Evolutionary conservation across 2,329 filamentous ascomycete species (phyloP).

Genomic region (Pestalotiopsis sp.): DNA sequence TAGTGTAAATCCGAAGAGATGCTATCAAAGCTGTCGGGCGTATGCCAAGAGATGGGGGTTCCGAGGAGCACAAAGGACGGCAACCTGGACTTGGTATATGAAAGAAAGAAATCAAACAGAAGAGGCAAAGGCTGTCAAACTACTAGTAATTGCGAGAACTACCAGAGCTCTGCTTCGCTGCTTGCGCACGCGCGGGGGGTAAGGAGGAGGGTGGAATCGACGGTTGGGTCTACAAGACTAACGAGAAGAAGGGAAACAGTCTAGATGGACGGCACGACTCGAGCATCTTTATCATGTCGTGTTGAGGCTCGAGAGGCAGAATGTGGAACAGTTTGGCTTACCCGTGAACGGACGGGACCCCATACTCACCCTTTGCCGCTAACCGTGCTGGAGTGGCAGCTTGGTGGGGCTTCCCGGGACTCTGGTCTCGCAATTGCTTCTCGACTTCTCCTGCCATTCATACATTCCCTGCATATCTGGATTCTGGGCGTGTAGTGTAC

Average conservation of each 20-base stretch:
- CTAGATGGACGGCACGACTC: slow-evolving; percentile 16
- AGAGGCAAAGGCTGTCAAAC: slow-evolving; percentile 25
- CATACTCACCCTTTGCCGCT: slow-evolving; percentile 13
- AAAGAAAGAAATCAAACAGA: slow-evolving; percentile 17
- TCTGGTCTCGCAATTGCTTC: slow-evolving; percentile 9
- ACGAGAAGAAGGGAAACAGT: slow-evolving; percentile 22
- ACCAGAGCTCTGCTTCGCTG: slow-evolving; percentile 48
- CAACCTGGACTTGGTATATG: slow-evolving; percentile 20
- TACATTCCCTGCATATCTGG: background rate
- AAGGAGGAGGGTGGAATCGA: slow-evolving; percentile 18
- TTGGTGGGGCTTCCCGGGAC: slow-evolving; percentile 5
- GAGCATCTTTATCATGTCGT: slow-evolving; percentile 13
- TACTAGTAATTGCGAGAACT: slow-evolving; percentile 40
- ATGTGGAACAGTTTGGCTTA: background rate
- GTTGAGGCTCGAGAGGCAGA: slow-evolving; percentile 4
- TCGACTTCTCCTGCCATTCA: slow-evolving; percentile 2
- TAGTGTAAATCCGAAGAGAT: slow-evolving; percentile 7
- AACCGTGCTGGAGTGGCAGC: slow-evolving; percentile 15
- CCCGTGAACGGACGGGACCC: slow-evolving; percentile 2
- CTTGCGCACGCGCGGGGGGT: slow-evolving; percentile 24
- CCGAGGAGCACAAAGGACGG: slow-evolving; percentile 22
- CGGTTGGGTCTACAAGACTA: slow-evolving; percentile 31
- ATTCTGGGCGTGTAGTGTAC: background rate
- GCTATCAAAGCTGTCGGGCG: slow-evolving; percentile 17
- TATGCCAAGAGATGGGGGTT: slow-evolving; percentile 19